These are phyloP conservation scores for Pseudogymnoascus sp. DNA, from an alignment of 2,329 filamentous ascomycete species.

Conservation along the genomic window DNA sequence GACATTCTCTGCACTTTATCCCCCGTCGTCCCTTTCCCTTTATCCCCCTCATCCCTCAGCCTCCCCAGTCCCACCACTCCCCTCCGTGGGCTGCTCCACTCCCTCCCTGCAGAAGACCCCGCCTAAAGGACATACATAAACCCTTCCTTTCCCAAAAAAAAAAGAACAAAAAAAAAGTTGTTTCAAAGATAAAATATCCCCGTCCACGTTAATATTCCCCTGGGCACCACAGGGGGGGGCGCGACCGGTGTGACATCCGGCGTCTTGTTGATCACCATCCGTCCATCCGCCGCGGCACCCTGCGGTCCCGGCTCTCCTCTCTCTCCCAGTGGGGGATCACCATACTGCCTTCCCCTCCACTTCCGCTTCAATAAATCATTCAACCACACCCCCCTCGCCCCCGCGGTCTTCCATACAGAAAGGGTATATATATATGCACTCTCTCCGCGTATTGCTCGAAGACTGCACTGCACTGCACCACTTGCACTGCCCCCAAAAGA, in stretches of 20 bases:
- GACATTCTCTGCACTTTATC: background rate
- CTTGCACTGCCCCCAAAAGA: background rate
- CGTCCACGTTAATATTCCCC: background rate
- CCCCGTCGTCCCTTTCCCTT: background rate
- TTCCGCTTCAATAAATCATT: background rate
- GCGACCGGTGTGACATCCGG: background rate
- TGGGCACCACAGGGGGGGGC: background rate
- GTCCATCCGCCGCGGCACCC: background rate
- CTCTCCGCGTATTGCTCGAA: slow-evolving; percentile 2
- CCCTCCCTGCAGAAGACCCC: background rate
- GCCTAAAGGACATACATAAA: background rate
- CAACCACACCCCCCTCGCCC: background rate
- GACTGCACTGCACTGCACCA: background rate
- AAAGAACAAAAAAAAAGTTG: background rate
- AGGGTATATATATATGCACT: background rate
- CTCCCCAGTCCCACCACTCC: background rate
- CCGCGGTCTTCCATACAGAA: background rate
- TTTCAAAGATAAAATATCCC: background rate
- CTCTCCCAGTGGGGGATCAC: background rate
- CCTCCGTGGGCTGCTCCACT: background rate
- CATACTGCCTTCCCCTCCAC: background rate
- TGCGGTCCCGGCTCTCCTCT: background rate
- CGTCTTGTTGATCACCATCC: background rate
- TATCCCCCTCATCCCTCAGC: background rate
- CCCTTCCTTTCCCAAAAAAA: background rate